Base-by-base conservation (phyloP, 768 basidiomycete species). In the Tylopilus sp. region DNA sequence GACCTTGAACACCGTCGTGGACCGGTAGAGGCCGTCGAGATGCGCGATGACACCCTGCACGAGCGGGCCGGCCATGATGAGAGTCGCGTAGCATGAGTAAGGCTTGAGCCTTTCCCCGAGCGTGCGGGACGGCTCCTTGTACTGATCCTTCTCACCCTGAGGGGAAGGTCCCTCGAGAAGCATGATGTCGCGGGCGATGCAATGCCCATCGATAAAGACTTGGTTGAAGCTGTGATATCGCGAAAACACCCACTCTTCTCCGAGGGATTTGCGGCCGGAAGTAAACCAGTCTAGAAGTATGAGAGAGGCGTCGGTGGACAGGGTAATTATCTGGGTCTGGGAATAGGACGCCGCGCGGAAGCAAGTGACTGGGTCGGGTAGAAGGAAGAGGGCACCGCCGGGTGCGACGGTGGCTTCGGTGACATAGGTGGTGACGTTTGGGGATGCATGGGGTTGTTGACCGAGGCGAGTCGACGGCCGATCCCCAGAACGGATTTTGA, bases 321-420 rank as follows among this genome's bases (percentile, higher is more conserved):
- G 75, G 48, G 75, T 71, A 69, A 98, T 93, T 38, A 75, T 83
- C 73, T 98, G 95, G 3, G 74, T 71, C 65, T 98, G 95, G 52
- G 79, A 78, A 70, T 98, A 98, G 0, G 79, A 80, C 8, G 95
- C 90, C 20, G 77, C 75, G 23, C 81, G 80, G 72, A 95, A 98
- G 69, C 94, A 97, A 20, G 94, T 92, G 43, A 97, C 91, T 21
- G 94, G 91, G 62, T 95, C 89, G 1, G 94, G 95, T 25, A 98
- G 81, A 43, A 97, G 77, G 61, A 94, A 81, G 44, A 98, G 75
- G 2, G 79, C 73, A 35, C 84, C 75, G 1, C 68, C 62, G 2
- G 79, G 60, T 5, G 74, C 70, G 43, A 97, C 68, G 9, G 62
- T 70, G 46, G 85, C 82, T 36, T 78, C 74, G 63, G 88, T 72